A percentile compares a stretch with the other conserved stretches of the same genome.
Evolutionary conservation across 805 yeast genomes (phyloP).

Genomic region (Suhomyces canberraensis): DNA sequence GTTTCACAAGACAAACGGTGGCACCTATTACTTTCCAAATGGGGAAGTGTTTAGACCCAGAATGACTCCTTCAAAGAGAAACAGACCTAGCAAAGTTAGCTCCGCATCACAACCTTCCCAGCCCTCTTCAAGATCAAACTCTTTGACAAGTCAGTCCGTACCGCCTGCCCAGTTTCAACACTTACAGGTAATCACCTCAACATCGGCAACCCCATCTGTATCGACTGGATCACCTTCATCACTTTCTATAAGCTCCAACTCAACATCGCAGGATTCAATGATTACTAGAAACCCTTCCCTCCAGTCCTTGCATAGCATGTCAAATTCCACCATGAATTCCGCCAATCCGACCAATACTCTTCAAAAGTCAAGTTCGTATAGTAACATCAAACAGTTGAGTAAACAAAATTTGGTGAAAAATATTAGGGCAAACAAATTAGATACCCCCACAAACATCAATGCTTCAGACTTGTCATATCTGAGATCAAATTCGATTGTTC

Average conservation of each 20-base stretch:
- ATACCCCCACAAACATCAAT: constrained; percentile 26
- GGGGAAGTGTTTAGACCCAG: constrained; percentile 54
- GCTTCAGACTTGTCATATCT: background rate
- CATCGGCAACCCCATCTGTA: background rate
- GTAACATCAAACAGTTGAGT: constrained; percentile 17
- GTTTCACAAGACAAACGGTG: constrained; percentile 14
- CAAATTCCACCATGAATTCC: constrained; percentile 2
- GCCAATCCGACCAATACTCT: background rate
- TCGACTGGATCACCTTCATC: background rate
- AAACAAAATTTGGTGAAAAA: constrained; percentile 17
- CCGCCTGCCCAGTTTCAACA: constrained; percentile 1
- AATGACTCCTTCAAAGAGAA: constrained; percentile 35
- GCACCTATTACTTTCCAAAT: constrained; percentile 46
- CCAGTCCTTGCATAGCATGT: constrained; percentile 1
- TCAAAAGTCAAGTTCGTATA: constrained; percentile 14
- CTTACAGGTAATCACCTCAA: background rate
- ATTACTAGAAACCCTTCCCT: constrained; percentile 1
- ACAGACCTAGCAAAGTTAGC: constrained; percentile 33
- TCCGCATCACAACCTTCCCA: background rate
- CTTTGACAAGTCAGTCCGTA: constrained; percentile 2
- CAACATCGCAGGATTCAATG: constrained; percentile 5
- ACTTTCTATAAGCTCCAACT: background rate
- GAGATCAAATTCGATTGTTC: constrained; percentile 1
- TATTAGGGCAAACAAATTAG: constrained; percentile 20
- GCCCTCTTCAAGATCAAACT: constrained; percentile 5